A percentile compares a stretch with the other conserved stretches of the same genome.
These are phyloP conservation scores for Crithidia sp. DNA, from an alignment of 208 protist species.

Conservation along the genomic window DNA sequence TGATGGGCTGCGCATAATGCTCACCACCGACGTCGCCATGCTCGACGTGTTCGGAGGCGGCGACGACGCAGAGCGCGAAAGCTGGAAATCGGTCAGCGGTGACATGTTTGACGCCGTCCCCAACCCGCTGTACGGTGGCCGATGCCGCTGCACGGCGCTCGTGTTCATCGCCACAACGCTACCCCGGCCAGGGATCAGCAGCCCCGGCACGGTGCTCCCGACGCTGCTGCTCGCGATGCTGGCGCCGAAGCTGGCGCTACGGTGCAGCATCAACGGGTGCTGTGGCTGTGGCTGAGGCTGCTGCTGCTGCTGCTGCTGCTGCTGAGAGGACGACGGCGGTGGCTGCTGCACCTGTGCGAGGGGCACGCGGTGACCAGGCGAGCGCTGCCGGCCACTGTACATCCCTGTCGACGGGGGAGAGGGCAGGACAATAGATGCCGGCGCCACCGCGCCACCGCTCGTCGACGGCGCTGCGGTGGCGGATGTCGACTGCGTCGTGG, in stretches of 20 bases:
- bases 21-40: constrained; percentile 2
- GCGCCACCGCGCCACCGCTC: not conserved
- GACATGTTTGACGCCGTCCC: not conserved
- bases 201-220: constrained; percentile 5
- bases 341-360: not conserved
- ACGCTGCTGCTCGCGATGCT: constrained; percentile 7
- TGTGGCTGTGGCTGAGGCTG: not conserved
- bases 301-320: not conserved
- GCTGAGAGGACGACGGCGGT: not conserved
- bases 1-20: constrained; percentile 3
- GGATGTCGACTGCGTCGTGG: not conserved
- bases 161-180: not conserved
- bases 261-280: not conserved
- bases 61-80: not conserved
- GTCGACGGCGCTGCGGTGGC: too few relatives aligned
- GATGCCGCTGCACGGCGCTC: not conserved
- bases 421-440: not conserved
- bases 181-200: not conserved
- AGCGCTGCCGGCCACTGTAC: constrained; percentile 13
- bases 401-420: not conserved
- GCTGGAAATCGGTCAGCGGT: not conserved
- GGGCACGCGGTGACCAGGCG: not conserved
- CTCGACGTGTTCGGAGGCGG: constrained; percentile 1
- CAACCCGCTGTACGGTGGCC: not conserved
- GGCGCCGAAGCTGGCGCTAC: constrained; percentile 6